Percentiles rank a stretch among this genome's conserved stretches.
These are phyloP conservation scores for Thermochaetoides thermophila DNA, from an alignment of 495 filamentous ascomycete genomes.

Conservation along the genomic window DNA sequence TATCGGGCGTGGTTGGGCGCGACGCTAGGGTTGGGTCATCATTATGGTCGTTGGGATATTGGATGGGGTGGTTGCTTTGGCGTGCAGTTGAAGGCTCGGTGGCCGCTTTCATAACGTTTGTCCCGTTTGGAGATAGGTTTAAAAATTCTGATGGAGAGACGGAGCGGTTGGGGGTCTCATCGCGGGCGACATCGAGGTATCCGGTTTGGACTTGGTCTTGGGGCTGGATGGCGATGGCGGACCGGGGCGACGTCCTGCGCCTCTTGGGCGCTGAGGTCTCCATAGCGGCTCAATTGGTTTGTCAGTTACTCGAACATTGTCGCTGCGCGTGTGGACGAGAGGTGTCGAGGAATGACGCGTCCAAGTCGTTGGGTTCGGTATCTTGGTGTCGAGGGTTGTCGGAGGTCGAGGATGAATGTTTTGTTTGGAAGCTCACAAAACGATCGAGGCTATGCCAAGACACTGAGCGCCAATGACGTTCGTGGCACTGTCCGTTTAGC, in stretches of 20 bases:
- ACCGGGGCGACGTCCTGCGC: constrained; percentile 42
- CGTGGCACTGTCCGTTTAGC: neutral
- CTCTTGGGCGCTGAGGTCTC: constrained; percentile 45
- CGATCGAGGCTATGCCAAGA: no score
- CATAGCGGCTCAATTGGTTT: constrained; percentile 23
- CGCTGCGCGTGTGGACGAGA: neutral
- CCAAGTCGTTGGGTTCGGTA: constrained; percentile 1
- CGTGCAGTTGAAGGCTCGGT: constrained; percentile 46
- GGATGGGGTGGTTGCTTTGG: constrained; percentile 48
- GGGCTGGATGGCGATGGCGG: constrained; percentile 18
- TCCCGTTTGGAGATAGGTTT: no score
- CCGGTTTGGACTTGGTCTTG: constrained; percentile 9
- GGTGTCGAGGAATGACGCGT: constrained; percentile 10
- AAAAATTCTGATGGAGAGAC: no score
- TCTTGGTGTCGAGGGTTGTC: constrained; percentile 2
- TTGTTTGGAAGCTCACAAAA: constrained; percentile 6
- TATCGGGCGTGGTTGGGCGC: constrained; percentile 14
- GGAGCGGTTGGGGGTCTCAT: neutral
- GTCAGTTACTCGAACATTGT: constrained; percentile 7
- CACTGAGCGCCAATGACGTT: neutral
- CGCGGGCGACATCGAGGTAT: constrained; percentile 6
- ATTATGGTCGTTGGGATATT: constrained; percentile 47
- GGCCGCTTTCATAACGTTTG: no score
- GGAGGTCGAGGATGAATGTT: constrained; percentile 1
- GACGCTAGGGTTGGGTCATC: constrained; percentile 13